A percentile compares a stretch with the other conserved stretches of the same genome.
These are phyloP conservation scores for Colletotrichum liaoningense DNA, from an alignment of 2,329 filamentous ascomycete genomes.

Conservation along the genomic window DNA sequence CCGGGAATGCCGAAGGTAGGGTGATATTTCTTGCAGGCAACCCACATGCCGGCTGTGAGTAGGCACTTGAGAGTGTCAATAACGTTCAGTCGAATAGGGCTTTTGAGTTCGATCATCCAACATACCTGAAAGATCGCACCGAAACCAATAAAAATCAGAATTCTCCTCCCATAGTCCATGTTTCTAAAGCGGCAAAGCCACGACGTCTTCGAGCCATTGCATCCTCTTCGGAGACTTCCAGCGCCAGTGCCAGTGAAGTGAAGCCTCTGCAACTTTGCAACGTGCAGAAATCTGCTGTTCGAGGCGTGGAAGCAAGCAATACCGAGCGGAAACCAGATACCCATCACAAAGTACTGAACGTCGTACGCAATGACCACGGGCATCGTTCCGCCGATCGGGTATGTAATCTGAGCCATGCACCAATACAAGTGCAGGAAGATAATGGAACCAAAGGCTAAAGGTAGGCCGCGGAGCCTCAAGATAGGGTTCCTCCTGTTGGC, in stretches of 20 bases:
- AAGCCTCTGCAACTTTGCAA: constrained; percentile 59
- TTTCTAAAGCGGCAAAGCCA: constrained; percentile 49
- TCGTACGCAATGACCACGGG: constrained; percentile 56
- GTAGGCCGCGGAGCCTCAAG: constrained; percentile 54
- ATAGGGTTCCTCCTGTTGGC: constrained; percentile 47
- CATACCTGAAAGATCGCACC: constrained; percentile 62
- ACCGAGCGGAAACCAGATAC: constrained; percentile 66
- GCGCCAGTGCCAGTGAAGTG: constrained; percentile 14
- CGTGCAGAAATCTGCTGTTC: constrained; percentile 62
- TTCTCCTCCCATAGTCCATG: constrained; percentile 51
- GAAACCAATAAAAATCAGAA: constrained; percentile 57
- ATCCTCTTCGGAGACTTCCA: constrained; percentile 20
- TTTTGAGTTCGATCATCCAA: not conserved
- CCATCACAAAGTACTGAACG: constrained; percentile 70
- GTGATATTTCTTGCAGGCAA: constrained; percentile 69
- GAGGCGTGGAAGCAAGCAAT: constrained; percentile 69
- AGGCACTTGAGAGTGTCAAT: constrained; percentile 53
- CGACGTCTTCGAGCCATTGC: constrained; percentile 43
- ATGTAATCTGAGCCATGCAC: constrained; percentile 54
- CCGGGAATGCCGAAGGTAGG: constrained; percentile 58
- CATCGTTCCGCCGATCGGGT: constrained; percentile 54
- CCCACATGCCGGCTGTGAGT: constrained; percentile 64
- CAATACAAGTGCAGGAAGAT: constrained; percentile 51
- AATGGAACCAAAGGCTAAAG: constrained; percentile 54
- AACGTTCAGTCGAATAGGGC: not conserved